A percentile compares a stretch with the other conserved stretches of the same genome.
These are phyloP conservation scores for Sporodiniella umbellata DNA, from an alignment of 371 early-diverging fungal species.

Conservation along the genomic window DNA sequence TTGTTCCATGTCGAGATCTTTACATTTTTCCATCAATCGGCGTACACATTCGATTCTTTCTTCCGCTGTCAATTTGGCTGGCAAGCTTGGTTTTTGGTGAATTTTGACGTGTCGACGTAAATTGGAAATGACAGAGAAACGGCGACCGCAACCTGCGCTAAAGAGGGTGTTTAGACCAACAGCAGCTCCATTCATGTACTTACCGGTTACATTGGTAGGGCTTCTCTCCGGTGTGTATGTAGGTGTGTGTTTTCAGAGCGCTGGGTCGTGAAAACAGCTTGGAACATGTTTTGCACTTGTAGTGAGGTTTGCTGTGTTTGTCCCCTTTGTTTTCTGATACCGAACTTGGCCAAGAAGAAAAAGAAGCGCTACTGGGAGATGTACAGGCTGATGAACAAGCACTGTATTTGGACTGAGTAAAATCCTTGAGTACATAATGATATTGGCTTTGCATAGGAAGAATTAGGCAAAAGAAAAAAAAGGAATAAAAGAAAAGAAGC, in stretches of 20 bases:
- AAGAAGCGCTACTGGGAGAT: not conserved
- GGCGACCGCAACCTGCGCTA: conserved; percentile 54
- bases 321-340: no score
- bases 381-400: no score
- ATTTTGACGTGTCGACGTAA: conserved; percentile 60
- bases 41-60: conserved; percentile 14
- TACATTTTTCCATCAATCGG: not conserved
- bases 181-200: not conserved
- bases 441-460: not conserved
- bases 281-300: conserved; percentile 55
- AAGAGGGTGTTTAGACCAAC: not conserved
- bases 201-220: conserved; percentile 59
- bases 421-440: not conserved
- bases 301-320: not conserved
- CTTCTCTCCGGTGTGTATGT: conserved; percentile 77
- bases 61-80: conserved; percentile 12
- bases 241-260: conserved; percentile 67
- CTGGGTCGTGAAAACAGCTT: conserved; percentile 78
- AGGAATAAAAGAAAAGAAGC: not conserved
- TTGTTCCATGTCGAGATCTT: no score
- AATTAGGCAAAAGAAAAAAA: not conserved
- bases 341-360: not conserved
- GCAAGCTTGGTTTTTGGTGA: conserved; percentile 7
- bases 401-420: no score
- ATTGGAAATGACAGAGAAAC: conserved; percentile 71